These are phyloP conservation scores for Turnera subulata DNA, from an alignment of 345 rosid genomes.

Conservation along the genomic window DNA sequence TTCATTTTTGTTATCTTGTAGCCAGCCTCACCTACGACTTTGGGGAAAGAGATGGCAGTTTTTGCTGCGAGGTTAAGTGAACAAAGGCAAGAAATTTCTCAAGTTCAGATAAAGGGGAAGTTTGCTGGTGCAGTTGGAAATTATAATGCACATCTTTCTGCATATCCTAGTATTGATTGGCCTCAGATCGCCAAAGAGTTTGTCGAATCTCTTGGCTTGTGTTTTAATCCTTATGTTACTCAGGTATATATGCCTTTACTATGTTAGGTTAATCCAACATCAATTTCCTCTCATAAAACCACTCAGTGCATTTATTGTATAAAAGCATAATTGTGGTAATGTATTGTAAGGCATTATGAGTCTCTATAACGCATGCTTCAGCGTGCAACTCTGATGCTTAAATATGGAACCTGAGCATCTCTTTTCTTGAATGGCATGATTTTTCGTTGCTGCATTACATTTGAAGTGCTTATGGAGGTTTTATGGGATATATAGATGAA, in stretches of 20 bases:
- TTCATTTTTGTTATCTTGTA: slow-evolving; percentile 26
- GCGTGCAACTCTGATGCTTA: too few species aligned
- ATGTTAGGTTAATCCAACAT: neutral
- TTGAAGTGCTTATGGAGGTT: too few species aligned
- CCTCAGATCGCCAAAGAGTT: slow-evolving; percentile 71
- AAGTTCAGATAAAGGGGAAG: slow-evolving; percentile 78
- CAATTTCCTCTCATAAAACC: too few species aligned
- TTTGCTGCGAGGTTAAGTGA: slow-evolving; percentile 78
- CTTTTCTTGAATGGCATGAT: too few species aligned
- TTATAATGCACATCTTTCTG: slow-evolving; percentile 82
- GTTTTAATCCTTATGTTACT: slow-evolving; percentile 85
- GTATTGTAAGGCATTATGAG: too few species aligned
- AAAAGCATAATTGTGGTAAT: too few species aligned
- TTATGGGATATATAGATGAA: too few species aligned
- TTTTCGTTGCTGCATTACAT: too few species aligned
- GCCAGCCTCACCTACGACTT: slow-evolving; percentile 95
- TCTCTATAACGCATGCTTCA: too few species aligned
- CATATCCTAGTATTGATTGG: slow-evolving; percentile 76
- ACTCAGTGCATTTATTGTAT: too few species aligned
- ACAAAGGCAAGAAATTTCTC: slow-evolving; percentile 67
- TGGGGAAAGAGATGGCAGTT: slow-evolving; percentile 95
- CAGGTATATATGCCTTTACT: slow-evolving; percentile 41
- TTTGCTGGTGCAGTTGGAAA: slow-evolving; percentile 98
- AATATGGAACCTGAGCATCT: too few species aligned
- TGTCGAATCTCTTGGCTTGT: slow-evolving; percentile 77